Evolutionary conservation across 1,284 basidiomycete species (phyloP), one percentile per base, ranked within the genome.

Genomic region (Sporisorium sorghi): DNA sequence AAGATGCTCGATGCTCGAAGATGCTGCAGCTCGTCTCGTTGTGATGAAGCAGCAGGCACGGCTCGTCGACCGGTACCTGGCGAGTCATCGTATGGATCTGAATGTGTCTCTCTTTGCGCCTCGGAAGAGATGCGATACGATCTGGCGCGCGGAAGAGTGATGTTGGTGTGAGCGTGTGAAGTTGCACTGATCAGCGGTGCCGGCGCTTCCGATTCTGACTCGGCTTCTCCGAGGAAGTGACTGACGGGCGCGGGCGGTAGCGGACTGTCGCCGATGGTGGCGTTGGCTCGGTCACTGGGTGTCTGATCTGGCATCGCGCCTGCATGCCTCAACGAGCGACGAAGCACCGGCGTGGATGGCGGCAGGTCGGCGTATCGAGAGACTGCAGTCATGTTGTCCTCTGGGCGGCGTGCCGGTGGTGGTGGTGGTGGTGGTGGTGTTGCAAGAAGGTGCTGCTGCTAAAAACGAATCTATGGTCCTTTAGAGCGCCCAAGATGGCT

Each of bases 231-330:
- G n/a, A 75, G 54, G 19, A 75, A 75, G 47, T 71, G 68, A 51
- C 73, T 75, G 61, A 75, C 73, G 17, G 73, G 73, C 14, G 73
- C 68, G 2, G 73, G 68, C 40, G 73, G 73, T 0, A 75, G 52
- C 14, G 73, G 73, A 32, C 68, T 71, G 55, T 75, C 73, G 35
- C 57, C 55, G 46, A 70, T 75, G 30, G 71, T 73, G 15, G 71
- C 71, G 26, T 73, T 69, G 42, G 54, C 60, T 21, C 58, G 54
- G 43, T 73, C 71, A 54, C 57, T 68, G 7, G 71, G 71, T 21
- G 71, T 68, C 24, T 65, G 65, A 4, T 73, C 65, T 15, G 61
- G 10, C 2, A 61, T 10, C 17, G 33, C 32, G 14, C 54, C 51
- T 6, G 50, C 64, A 50, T 73, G 71, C 15, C 71, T 58, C 37